These are phyloP conservation scores for Ceratocystis variospora DNA, from an alignment of 2,329 filamentous ascomycete species.

Conservation along the genomic window DNA sequence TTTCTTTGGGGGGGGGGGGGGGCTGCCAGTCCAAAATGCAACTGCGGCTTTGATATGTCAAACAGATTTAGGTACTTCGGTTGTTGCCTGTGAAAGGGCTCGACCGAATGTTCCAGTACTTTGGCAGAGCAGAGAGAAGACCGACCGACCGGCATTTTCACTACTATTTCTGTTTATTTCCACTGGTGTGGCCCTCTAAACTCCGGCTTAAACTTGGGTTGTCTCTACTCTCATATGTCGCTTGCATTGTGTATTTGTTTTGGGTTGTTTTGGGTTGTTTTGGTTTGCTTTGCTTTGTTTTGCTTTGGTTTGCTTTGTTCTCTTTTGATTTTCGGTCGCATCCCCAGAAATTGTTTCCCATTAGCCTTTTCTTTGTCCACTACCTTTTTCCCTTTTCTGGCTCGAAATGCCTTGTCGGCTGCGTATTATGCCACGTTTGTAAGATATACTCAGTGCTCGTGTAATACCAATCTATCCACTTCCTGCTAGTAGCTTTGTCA, in stretches of 20 bases:
- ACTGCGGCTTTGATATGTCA: too few species aligned
- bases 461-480: conserved; percentile 17
- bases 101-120: not conserved
- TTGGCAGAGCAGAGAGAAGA: not conserved
- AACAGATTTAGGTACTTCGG: not conserved
- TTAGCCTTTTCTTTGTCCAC: not conserved
- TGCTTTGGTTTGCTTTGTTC: too few species aligned
- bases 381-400: not conserved
- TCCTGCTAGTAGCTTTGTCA: not conserved
- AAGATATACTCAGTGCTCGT: conserved; percentile 12
- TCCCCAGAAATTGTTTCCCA: conserved; percentile 6
- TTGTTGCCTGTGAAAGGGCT: not conserved
- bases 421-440: not conserved
- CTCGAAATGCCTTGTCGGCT: not conserved
- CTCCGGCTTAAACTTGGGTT: not conserved
- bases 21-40: too few species aligned
- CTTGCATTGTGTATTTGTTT: not conserved
- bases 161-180: not conserved
- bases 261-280: too few species aligned
- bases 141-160: not conserved
- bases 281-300: too few species aligned
- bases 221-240: not conserved
- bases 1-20: too few species aligned
- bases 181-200: not conserved
- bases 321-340: not conserved